Evolutionary conservation across 1,139 yeast species (phyloP), one percentile per base, ranked within the genome.

Genomic region (Pichia sp.): DNA sequence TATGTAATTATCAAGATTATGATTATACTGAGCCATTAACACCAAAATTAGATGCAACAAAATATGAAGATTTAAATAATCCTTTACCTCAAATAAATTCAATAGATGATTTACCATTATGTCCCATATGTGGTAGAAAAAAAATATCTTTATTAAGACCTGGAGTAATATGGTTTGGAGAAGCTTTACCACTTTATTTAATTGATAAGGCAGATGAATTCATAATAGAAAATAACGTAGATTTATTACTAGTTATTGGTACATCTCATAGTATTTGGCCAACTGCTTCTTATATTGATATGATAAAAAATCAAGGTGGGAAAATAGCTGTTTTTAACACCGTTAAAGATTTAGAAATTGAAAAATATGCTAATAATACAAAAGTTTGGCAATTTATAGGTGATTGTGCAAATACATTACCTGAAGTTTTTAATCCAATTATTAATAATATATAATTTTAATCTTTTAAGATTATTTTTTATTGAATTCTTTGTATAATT

Each of bases 161-260:
- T 0, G 96, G 94, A 0, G 94, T 89, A 5, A 92, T 87, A 3
- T 88, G 96, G 96, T 87, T 84, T 66, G 96, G 96, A 4, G 97
- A 88, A 64, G 75, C 88, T 9, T 67, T 88, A 43, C 87, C 95
- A 0, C 66, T 86, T 50, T 68, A 68, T 43, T 74, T 74, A 9
- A 74, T 88, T 50, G 81, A 81, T 53, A 68, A 68, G 38, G 86
- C 88, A 5, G 96, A 88, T 66, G 78, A 75, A 43, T 88, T 85
- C 57, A 73, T 87, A n/a, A 76, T 80, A 52, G 62, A 68, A 30
- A 66, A 69, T 27, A 69, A 71, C 9, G 83, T 86, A 27, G 96
- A 88, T 60, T 67, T 88, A 59, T 80, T 88, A 4, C 67, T 88
- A 45, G 95, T 89, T 4, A 78, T 88, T 25, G 96, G 96, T 1